Evolutionary conservation across 768 basidiomycete genomes (phyloP), one percentile per base, ranked within the genome.

Genomic region (Phaeotremella skinneri): DNA sequence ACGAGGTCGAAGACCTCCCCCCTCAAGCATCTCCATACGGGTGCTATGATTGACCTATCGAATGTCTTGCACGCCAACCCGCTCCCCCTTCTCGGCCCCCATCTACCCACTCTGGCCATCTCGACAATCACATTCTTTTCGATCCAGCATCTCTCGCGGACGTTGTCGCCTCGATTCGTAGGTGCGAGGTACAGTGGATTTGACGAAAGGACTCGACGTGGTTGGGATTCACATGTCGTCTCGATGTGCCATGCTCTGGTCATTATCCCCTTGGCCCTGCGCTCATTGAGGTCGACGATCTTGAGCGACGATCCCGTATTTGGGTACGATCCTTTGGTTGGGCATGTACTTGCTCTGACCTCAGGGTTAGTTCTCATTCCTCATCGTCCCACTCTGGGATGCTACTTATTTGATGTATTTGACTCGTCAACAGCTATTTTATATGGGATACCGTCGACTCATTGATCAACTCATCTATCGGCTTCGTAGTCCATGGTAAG

Each of bases 401-500:
- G 34, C 17, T 7, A 17, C 34, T 37, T 7, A 37, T 37, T 37
- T 7, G 34, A 7, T 17, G 7, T 37, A 20, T 14, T 13, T 14
- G 31, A 27, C 39, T 37, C 39, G 34, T 45, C 58, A 31, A 39
- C n/a, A 64, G 65, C 17, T 75, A 70, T 70, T 92, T 94, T 74
- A 63, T 91, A 20, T 94, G 91, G 91, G 91, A 94, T 69, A 81
- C 82, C 0, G 57, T 89, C 26, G 77, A 90, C 74, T 83, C 85
- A 5, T 76, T 86, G 23, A 53, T 87, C 52, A 85, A 89, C 74
- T 87, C 83, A 49, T 86, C 88, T 56, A 50, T 85, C 3, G 90
- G 88, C 6, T 91, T 91, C 64, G 83, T 91, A 0, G 63, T 86
- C 16, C 91, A 94, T 68, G 91, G 89, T 79, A n/a, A n/a, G n/a